A percentile compares a stretch with the other conserved stretches of the same genome.
phyloP scores from a whole-genome alignment of 2,329 filamentous ascomycete species.

The Verticillium longisporum region DNA sequence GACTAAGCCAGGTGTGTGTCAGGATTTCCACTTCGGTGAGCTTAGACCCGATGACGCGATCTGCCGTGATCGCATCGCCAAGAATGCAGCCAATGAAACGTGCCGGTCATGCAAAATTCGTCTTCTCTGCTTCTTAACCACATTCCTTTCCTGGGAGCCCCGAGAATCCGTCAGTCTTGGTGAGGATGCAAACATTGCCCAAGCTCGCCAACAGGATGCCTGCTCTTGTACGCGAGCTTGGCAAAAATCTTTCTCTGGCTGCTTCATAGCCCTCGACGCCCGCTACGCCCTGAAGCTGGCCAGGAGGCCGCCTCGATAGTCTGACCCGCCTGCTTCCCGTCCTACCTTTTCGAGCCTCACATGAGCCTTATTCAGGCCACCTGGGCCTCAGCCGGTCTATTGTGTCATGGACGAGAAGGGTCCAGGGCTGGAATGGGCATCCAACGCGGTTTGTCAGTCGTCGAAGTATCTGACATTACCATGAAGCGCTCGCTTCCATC shows the following conservation, averaged over 20 bases:
- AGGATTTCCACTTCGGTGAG: conserved; percentile 3
- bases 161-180: conserved; percentile 1
- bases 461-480: no score
- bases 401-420: not conserved
- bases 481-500: no score
- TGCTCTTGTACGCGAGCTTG: not conserved
- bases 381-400: not conserved
- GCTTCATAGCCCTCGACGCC: not conserved
- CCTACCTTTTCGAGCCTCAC: not conserved
- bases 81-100: conserved; percentile 1
- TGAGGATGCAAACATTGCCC: not conserved
- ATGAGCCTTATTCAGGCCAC: not conserved
- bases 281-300: not conserved
- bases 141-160: conserved; percentile 1
- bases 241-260: not conserved
- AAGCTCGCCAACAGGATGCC: not conserved
- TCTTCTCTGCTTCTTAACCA: not conserved
- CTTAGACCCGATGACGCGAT: conserved; percentile 6
- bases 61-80: conserved; percentile 3
- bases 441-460: no score
- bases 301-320: not conserved
- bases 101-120: conserved; percentile 1
- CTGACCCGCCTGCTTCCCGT: not conserved
- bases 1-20: not conserved
- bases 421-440: not conserved